These are phyloP conservation scores for Claviceps monticola DNA, from an alignment of 2,329 filamentous ascomycete species.

Conservation along the genomic window DNA sequence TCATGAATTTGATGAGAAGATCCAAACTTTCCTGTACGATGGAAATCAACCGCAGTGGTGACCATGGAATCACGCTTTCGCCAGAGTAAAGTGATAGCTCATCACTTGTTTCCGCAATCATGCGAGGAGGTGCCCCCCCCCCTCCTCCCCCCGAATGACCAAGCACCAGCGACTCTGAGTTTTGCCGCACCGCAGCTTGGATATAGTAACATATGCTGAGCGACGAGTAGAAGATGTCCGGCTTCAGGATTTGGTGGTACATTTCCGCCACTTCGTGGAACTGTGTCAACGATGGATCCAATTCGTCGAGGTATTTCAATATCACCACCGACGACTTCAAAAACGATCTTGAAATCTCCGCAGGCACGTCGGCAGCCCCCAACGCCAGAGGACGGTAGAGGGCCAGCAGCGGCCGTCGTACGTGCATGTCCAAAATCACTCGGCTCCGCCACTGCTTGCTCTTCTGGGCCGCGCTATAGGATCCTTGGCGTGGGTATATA, in stretches of 20 bases:
- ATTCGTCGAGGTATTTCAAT: constrained; percentile 40
- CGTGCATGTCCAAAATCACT: constrained; percentile 39
- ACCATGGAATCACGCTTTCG: constrained; percentile 27
- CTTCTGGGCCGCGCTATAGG: constrained; percentile 27
- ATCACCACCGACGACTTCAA: constrained; percentile 41
- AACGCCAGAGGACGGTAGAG: constrained; percentile 42
- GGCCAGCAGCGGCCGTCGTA: constrained; percentile 35
- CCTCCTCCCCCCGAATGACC: constrained; percentile 15
- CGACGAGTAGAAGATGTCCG: constrained; percentile 40
- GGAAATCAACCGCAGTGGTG: constrained; percentile 24
- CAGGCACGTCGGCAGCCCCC: constrained; percentile 33
- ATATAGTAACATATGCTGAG: constrained; percentile 44
- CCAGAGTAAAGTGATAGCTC: constrained; percentile 17
- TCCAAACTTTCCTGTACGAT: constrained; percentile 35
- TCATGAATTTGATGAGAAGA: constrained; percentile 30
- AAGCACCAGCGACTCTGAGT: constrained; percentile 16
- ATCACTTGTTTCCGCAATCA: constrained; percentile 10
- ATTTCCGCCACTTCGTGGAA: constrained; percentile 36
- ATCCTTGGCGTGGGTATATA: constrained; percentile 32
- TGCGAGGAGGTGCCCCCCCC: constrained; percentile 9
- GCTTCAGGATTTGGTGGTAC: constrained; percentile 38
- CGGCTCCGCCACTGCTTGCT: constrained; percentile 38
- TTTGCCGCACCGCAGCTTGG: constrained; percentile 18
- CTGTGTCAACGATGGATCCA: constrained; percentile 32
- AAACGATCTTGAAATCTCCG: constrained; percentile 37